Evolutionary conservation across 2,329 filamentous ascomycete genomes (phyloP).

Genomic region (Xylaria sp.): DNA sequence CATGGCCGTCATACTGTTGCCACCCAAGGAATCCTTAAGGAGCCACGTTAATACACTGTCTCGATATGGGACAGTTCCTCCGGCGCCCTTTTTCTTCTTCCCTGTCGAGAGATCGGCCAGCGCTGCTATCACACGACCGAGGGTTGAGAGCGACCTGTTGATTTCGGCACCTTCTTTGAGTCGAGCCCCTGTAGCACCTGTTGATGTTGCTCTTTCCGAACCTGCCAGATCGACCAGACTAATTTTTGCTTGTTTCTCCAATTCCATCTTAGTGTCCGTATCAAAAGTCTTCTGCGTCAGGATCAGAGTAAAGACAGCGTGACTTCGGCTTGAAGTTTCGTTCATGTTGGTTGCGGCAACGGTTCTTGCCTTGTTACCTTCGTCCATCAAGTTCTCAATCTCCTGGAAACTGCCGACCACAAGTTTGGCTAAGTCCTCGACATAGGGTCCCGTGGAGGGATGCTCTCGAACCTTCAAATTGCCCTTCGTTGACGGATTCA

Average conservation of each 20-base stretch:
- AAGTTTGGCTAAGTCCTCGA: conserved; percentile 95
- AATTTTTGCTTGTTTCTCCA: conserved; percentile 98
- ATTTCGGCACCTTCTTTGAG: conserved; percentile 98
- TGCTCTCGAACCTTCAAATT: conserved; percentile 98
- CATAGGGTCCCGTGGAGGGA: conserved; percentile 96
- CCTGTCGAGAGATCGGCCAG: conserved; percentile 89
- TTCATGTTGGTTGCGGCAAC: conserved; percentile 99
- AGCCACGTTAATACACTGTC: conserved; percentile 97
- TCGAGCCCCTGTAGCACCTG: conserved; percentile 92
- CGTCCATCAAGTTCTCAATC: conserved; percentile 98
- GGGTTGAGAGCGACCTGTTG: conserved; percentile 93
- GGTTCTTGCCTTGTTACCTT: conserved; percentile 97
- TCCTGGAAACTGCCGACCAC: conserved; percentile 93
- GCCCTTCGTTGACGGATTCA: conserved; percentile 95
- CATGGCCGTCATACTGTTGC: conserved; percentile 99
- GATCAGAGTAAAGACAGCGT: conserved; percentile 97
- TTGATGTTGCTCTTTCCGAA: conserved; percentile 96
- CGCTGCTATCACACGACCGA: conserved; percentile 96
- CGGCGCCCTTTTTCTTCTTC: conserved; percentile 82
- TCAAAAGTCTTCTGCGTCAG: conserved; percentile 94
- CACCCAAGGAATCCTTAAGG: conserved; percentile 94
- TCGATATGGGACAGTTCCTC: conserved; percentile 88
- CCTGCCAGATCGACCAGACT: conserved; percentile 97
- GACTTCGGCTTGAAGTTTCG: conserved; percentile 97
- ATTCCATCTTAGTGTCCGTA: conserved; percentile 92